Conservation (phyloP, 164 flowering plant species). For the Sextonia rubra region DNA sequence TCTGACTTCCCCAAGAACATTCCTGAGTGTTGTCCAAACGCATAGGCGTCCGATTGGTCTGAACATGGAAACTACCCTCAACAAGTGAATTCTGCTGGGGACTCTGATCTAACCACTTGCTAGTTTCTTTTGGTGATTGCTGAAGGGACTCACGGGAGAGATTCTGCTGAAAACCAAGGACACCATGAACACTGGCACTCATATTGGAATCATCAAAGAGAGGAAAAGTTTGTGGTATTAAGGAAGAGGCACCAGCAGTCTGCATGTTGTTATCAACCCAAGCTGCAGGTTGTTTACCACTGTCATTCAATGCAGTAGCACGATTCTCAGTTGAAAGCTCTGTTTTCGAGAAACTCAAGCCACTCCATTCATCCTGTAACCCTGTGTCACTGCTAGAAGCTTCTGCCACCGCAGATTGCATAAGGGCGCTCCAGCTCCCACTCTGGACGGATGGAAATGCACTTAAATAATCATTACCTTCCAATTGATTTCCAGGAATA, state of each 20-base stretch:
- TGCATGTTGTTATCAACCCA: conserved; percentile 45
- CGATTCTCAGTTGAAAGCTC: conserved; percentile 50
- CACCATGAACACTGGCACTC: conserved; percentile 20
- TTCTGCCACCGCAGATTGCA: conserved; percentile 95
- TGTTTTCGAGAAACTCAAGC: conserved; percentile 56
- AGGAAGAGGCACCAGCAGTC: conserved; percentile 37
- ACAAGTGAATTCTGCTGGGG: conserved; percentile 24
- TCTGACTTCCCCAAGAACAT: conserved; percentile 29
- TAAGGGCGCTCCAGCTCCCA: conserved; percentile 95
- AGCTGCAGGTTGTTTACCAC: conserved; percentile 36
- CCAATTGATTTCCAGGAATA: conserved; percentile 28
- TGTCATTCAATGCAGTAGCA: conserved; percentile 24
- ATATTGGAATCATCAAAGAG: conserved; percentile 27
- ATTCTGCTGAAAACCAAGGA: conserved; percentile 36
- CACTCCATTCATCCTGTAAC: conserved; percentile 77
- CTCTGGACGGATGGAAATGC: conserved; percentile 56
- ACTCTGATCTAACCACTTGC: conserved; percentile 34
- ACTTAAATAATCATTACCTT: conserved; percentile 31
- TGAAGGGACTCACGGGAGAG: conserved; percentile 1
- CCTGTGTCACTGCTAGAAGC: conserved; percentile 72
- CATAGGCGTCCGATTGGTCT: conserved; percentile 24
- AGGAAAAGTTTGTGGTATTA: conserved; percentile 34
- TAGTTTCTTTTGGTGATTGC: conserved; percentile 29
- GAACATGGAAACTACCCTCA: conserved; percentile 35
- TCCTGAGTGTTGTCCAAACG: conserved; percentile 29